Evolutionary conservation across 1,284 basidiomycete genomes (phyloP).

Genomic region (Rhodofomes roseus): DNA sequence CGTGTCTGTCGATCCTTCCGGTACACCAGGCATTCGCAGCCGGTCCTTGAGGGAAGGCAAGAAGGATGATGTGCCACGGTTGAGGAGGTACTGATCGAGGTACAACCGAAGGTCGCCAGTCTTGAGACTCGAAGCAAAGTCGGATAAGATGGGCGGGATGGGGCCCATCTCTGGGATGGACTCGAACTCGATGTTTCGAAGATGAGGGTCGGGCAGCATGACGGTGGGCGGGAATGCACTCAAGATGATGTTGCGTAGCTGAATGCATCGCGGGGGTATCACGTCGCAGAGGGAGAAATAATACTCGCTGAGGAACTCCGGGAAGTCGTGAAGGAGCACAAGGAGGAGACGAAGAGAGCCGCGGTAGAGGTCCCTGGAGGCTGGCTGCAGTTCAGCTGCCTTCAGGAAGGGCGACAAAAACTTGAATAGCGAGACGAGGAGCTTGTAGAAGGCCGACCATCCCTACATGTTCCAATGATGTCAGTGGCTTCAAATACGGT

Average conservation of each 20-base stretch:
- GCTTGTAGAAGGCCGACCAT: conserved; percentile 94
- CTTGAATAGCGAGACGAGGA: conserved; percentile 89
- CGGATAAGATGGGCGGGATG: conserved; percentile 87
- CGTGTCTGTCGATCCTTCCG: conserved; percentile 55
- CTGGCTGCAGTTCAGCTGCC: conserved; percentile 74
- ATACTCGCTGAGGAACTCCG: conserved; percentile 96
- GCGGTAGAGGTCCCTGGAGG: conserved; percentile 88
- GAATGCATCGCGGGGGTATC: conserved; percentile 91
- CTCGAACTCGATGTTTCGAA: conserved; percentile 69
- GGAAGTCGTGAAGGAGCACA: conserved; percentile 97
- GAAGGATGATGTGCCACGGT: conserved; percentile 63
- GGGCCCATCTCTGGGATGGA: conserved; percentile 84
- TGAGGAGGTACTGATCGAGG: conserved; percentile 82
- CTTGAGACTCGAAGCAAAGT: conserved; percentile 82
- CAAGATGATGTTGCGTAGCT: conserved; percentile 95
- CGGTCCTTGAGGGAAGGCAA: conserved; percentile 81
- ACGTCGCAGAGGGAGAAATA: conserved; percentile 94
- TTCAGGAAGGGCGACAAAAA: conserved; percentile 93
- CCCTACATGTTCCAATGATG: conserved; percentile 45
- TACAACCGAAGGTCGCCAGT: conserved; percentile 73
- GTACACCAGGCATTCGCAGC: conserved; percentile 51
- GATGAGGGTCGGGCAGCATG: conserved; percentile 84
- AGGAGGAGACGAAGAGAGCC: conserved; percentile 91
- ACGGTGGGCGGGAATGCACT: conserved; percentile 92
- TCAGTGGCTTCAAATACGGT: background rate